Conservation (phyloP, 495 filamentous ascomycete genomes). For the Margaritispora aquatica region DNA sequence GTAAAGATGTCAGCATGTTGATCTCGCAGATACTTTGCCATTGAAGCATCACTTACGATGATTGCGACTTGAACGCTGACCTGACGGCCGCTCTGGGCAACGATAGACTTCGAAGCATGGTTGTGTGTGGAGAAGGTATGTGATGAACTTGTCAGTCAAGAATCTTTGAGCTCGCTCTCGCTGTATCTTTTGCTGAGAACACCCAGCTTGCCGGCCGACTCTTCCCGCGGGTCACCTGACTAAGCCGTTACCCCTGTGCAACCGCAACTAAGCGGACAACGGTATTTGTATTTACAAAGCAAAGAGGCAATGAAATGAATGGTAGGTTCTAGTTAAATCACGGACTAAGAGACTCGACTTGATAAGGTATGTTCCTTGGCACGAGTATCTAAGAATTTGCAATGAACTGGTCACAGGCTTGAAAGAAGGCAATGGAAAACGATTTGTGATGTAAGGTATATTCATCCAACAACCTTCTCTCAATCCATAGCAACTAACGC, state of each 20-base stretch:
- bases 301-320: background rate
- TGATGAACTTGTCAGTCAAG: conserved; percentile 42
- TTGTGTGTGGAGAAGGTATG: conserved; percentile 8
- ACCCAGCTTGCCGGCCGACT: background rate
- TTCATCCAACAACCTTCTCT: background rate
- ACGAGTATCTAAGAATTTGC: too few relatives aligned
- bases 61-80: conserved; percentile 52
- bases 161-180: conserved; percentile 68
- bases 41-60: conserved; percentile 36
- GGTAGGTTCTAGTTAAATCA: background rate
- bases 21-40: conserved; percentile 18
- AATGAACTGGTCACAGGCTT: background rate
- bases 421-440: background rate
- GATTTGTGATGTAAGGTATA: too few relatives aligned
- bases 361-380: background rate
- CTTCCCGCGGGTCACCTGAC: conserved; percentile 4
- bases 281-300: background rate
- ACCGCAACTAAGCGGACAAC: background rate
- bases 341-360: background rate
- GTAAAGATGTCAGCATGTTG: conserved; percentile 24
- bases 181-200: conserved; percentile 24
- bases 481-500: conserved; percentile 31
- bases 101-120: conserved; percentile 67
- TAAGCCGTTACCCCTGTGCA: background rate
- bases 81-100: conserved; percentile 60